Percentiles rank a stretch among this genome's conserved stretches.
Conservation (phyloP, 371 early-diverging fungal genomes). For the Sporodiniella umbellata region DNA sequence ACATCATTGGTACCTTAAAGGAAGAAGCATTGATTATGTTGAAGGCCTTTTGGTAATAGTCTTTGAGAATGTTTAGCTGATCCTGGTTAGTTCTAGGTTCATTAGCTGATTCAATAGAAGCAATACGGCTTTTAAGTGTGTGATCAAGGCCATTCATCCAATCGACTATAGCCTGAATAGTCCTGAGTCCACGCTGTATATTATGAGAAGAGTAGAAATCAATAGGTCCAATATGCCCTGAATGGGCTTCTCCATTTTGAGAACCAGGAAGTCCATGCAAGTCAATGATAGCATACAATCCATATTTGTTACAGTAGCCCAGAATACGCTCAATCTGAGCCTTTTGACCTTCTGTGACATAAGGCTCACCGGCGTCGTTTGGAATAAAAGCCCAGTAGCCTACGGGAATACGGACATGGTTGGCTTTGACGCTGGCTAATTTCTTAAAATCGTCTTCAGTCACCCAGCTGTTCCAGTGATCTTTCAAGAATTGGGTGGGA, state of each 20-base stretch:
- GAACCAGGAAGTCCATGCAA: slow-evolving; percentile 64
- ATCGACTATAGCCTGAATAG: slow-evolving; percentile 25
- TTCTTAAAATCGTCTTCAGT: slow-evolving; percentile 42
- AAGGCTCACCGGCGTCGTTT: slow-evolving; percentile 39
- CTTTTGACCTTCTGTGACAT: slow-evolving; percentile 44
- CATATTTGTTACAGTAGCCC: slow-evolving; percentile 47
- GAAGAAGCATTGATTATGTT: slow-evolving; percentile 16
- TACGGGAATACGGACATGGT: slow-evolving; percentile 49
- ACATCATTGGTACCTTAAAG: slow-evolving; percentile 32
- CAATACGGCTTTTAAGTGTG: slow-evolving; percentile 13
- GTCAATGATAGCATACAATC: slow-evolving; percentile 60
- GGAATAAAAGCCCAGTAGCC: slow-evolving; percentile 48
- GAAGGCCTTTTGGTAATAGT: slow-evolving; percentile 22
- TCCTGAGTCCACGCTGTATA: slow-evolving; percentile 20
- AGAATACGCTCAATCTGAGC: slow-evolving; percentile 44
- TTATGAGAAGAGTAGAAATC: slow-evolving; percentile 22
- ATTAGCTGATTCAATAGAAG: slow-evolving; percentile 27
- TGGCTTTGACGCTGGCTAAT: slow-evolving; percentile 33
- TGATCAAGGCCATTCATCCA: slow-evolving; percentile 27
- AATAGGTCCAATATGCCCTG: slow-evolving; percentile 28
- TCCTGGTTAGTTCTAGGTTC: slow-evolving; percentile 14
- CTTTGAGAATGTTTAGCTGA: slow-evolving; percentile 10
- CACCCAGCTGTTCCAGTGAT: slow-evolving; percentile 46
- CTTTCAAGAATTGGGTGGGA: slow-evolving; percentile 22
- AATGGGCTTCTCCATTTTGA: slow-evolving; percentile 54